Percentiles rank a stretch among this genome's conserved stretches.
Conservation (phyloP, 2,329 filamentous ascomycete genomes). For the Colletotrichum noveboracense region DNA sequence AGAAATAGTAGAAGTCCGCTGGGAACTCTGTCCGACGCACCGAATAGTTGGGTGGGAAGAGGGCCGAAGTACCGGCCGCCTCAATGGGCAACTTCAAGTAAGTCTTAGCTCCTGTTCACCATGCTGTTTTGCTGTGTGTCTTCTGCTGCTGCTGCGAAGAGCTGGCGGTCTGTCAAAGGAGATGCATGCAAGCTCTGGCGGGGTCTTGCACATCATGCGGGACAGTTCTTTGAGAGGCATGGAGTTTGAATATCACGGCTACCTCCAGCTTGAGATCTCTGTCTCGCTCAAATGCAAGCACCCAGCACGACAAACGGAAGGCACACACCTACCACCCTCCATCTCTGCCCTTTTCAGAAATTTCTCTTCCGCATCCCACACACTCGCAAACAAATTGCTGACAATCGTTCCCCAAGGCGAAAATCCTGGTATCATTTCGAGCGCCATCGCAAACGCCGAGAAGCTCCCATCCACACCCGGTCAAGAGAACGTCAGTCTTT, state of each 20-base stretch:
- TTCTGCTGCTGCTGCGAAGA: neutral
- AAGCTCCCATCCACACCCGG: slow-evolving; percentile 68
- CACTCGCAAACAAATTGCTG: neutral
- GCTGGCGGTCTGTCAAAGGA: neutral
- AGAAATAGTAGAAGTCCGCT: slow-evolving; percentile 67
- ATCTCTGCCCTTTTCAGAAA: neutral
- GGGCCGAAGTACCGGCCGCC: slow-evolving; percentile 50
- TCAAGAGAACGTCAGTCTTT: slow-evolving; percentile 79
- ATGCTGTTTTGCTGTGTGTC: neutral
- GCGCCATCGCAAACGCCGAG: slow-evolving; percentile 87
- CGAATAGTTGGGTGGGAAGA: slow-evolving; percentile 59
- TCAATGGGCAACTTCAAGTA: slow-evolving; percentile 52
- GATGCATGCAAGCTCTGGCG: neutral
- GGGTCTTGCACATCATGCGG: neutral
- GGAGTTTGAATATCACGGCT: neutral
- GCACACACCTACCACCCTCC: neutral
- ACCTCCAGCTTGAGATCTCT: neutral
- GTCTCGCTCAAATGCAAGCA: neutral
- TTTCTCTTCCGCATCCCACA: neutral
- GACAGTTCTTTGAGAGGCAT: neutral
- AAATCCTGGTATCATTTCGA: slow-evolving; percentile 81
- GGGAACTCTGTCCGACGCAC: slow-evolving; percentile 63
- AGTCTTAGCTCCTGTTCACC: slow-evolving; percentile 28
- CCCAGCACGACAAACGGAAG: neutral
- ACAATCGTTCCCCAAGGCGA: slow-evolving; percentile 43